phyloP scores from a whole-genome alignment of 257 asterid genomes.

The Verbascum thapsus region DNA sequence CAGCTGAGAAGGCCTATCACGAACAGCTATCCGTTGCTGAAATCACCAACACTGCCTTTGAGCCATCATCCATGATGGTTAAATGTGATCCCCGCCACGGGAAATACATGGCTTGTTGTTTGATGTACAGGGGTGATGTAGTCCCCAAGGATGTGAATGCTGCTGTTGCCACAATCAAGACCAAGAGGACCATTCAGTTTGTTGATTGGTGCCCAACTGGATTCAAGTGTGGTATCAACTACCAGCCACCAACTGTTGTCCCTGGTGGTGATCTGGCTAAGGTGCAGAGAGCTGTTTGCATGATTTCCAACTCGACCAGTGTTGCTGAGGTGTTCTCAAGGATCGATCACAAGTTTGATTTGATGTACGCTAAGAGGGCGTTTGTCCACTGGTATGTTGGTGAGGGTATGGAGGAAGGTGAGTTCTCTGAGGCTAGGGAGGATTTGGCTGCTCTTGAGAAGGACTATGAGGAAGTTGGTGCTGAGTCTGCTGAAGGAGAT shows the following conservation, averaged over 20 bases:
- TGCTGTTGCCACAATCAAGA: conserved; percentile 94
- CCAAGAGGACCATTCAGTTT: conserved; percentile 93
- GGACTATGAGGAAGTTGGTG: conserved; percentile 94
- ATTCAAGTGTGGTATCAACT: conserved; percentile 92
- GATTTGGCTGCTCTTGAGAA: conserved; percentile 98
- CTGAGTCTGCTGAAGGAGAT: conserved; percentile 89
- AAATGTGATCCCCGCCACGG: conserved; percentile 96
- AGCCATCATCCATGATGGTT: conserved; percentile 98
- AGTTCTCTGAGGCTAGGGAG: conserved; percentile 94
- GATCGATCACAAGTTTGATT: conserved; percentile 86
- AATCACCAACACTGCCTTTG: conserved; percentile 93
- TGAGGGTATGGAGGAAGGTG: conserved; percentile 99
- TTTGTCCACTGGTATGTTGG: conserved; percentile 98
- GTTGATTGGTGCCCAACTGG: conserved; percentile 99
- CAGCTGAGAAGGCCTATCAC: conserved; percentile 91
- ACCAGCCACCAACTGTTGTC: conserved; percentile 96
- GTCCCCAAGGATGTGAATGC: conserved; percentile 97
- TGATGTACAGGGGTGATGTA: conserved; percentile 96
- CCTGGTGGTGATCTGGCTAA: conserved; percentile 95
- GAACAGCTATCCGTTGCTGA: conserved; percentile 95
- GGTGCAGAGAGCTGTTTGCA: conserved; percentile 97
- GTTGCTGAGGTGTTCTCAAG: conserved; percentile 98
- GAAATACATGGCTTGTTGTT: conserved; percentile 95
- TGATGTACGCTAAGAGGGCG: conserved; percentile 92
- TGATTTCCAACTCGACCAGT: conserved; percentile 95